phyloP scores from a whole-genome alignment of 2,329 filamentous ascomycete species.

The Penicillium sp. region DNA sequence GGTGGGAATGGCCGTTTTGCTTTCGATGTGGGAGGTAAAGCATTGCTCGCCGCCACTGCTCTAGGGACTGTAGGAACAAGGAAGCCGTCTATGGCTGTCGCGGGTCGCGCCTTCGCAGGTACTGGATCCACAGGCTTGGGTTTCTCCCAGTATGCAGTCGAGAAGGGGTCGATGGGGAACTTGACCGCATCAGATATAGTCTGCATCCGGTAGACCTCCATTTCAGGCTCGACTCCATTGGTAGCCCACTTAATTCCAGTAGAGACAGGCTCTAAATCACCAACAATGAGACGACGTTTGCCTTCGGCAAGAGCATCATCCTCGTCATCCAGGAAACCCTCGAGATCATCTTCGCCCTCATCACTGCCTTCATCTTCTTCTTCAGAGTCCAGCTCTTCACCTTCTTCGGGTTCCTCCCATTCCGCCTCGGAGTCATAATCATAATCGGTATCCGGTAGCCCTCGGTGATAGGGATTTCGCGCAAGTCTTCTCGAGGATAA shows the following conservation, averaged over 20 bases:
- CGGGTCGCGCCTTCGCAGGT: slow-evolving; percentile 18
- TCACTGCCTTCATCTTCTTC: slow-evolving; percentile 62
- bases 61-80: slow-evolving; percentile 17
- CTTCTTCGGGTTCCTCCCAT: slow-evolving; percentile 71
- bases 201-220: slow-evolving; percentile 68
- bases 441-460: slow-evolving; percentile 58
- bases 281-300: slow-evolving; percentile 59
- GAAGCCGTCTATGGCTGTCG: slow-evolving; percentile 22
- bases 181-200: slow-evolving; percentile 60
- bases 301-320: slow-evolving; percentile 62
- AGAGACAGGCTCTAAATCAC: slow-evolving; percentile 72
- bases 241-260: slow-evolving; percentile 83
- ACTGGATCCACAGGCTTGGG: slow-evolving; percentile 29
- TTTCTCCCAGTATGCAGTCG: slow-evolving; percentile 71
- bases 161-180: slow-evolving; percentile 79
- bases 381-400: slow-evolving; percentile 65
- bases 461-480: slow-evolving; percentile 55
- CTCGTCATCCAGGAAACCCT: slow-evolving; percentile 84
- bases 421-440: slow-evolving; percentile 66
- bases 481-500: slow-evolving; percentile 48
- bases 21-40: slow-evolving; percentile 23
- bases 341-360: slow-evolving; percentile 79
- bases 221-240: slow-evolving; percentile 49
- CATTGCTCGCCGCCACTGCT: slow-evolving; percentile 13
- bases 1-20: slow-evolving; percentile 52